These are phyloP conservation scores for Skeletonema marinoi DNA, from an alignment of 108 stramenopile genomes.

Conservation along the genomic window DNA sequence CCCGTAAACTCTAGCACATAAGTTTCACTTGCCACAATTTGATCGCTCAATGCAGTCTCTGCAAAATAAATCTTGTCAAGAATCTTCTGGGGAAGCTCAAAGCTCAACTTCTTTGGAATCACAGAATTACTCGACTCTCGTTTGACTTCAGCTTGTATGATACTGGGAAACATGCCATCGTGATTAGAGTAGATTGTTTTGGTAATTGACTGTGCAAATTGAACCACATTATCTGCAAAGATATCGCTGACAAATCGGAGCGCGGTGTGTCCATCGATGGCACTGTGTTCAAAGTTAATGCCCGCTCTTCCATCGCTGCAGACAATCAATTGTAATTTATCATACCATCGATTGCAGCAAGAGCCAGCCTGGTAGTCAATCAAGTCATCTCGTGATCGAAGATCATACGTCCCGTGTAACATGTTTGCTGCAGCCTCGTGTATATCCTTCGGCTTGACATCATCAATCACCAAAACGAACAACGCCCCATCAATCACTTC, in stretches of 20 bases:
- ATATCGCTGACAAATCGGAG: constrained; percentile 85
- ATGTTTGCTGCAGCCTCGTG: constrained; percentile 86
- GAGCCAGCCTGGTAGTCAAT: constrained; percentile 66
- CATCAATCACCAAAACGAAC: constrained; percentile 85
- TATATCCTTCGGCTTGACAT: constrained; percentile 64
- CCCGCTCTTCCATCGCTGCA: constrained; percentile 43
- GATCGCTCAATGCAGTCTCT: constrained; percentile 80
- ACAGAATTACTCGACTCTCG: constrained; percentile 56
- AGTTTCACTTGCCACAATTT: constrained; percentile 74
- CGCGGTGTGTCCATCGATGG: constrained; percentile 90
- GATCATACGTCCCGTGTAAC: constrained; percentile 81
- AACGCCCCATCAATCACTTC: constrained; percentile 79
- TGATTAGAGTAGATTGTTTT: constrained; percentile 68
- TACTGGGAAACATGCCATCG: constrained; percentile 49
- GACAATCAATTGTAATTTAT: constrained; percentile 80
- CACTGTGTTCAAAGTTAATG: constrained; percentile 83
- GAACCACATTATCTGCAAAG: constrained; percentile 82
- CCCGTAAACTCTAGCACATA: constrained; percentile 74
- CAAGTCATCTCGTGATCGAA: constrained; percentile 41
- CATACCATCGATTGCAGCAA: constrained; percentile 89
- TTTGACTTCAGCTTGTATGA: constrained; percentile 69
- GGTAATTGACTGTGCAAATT: constrained; percentile 87
- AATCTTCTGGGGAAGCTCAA: constrained; percentile 65
- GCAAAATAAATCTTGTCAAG: constrained; percentile 75
- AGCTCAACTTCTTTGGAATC: constrained; percentile 73